Evolutionary conservation across 163 green algal genomes (phyloP).

Genomic region (Scenedesmus sp.): DNA sequence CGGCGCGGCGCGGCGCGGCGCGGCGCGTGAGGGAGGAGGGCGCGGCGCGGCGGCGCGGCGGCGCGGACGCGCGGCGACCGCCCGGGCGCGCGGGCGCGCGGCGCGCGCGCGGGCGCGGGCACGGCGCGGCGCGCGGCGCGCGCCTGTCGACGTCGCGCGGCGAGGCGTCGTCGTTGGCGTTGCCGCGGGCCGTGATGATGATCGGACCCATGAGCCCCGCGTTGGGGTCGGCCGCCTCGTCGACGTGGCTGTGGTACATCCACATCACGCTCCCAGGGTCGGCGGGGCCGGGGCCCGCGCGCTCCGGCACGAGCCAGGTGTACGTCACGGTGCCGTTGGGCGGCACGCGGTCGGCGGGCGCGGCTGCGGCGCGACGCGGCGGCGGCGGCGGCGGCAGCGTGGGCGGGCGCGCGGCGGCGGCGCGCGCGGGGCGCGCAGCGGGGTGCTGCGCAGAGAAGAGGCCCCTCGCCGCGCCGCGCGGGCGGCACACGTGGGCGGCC

Average conservation of each 20-base stretch:
- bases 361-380: background rate
- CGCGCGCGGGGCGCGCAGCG: background rate
- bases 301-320: slow-evolving; percentile 72
- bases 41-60: too few species aligned
- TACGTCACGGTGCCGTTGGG: slow-evolving; percentile 61
- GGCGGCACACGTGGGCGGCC: slow-evolving; percentile 51
- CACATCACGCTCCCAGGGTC: slow-evolving; percentile 77
- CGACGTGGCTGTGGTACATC: slow-evolving; percentile 77
- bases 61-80: too few species aligned
- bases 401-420: too few species aligned
- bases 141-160: slow-evolving; percentile 47
- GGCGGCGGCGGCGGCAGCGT: too few species aligned
- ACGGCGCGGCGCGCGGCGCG: background rate
- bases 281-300: slow-evolving; percentile 66
- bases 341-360: slow-evolving; percentile 56
- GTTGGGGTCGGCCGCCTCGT: slow-evolving; percentile 65
- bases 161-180: slow-evolving; percentile 33
- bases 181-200: slow-evolving; percentile 64
- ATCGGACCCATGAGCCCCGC: slow-evolving; percentile 76
- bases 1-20: too few species aligned
- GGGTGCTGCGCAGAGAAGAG: too few species aligned
- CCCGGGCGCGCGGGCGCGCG: too few species aligned
- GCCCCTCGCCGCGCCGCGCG: background rate
- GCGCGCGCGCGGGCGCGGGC: too few species aligned
- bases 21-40: too few species aligned